Evolutionary conservation across 2,329 filamentous ascomycete genomes (phyloP).

Genomic region (Mycosphaerella arachidis): DNA sequence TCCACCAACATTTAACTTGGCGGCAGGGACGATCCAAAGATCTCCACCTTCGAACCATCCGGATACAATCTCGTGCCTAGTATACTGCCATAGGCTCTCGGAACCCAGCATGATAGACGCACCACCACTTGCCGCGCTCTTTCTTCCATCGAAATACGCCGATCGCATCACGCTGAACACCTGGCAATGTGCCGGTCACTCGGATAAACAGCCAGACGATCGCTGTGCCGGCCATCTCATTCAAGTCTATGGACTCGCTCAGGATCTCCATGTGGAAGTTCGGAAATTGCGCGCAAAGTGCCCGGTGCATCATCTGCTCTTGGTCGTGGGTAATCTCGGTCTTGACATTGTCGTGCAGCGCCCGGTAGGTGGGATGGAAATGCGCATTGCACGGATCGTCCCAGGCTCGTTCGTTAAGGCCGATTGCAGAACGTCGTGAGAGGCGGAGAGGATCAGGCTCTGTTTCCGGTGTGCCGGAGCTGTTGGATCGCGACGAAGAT

Average conservation of each 20-base stretch:
- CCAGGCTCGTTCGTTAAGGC: conserved; percentile 2
- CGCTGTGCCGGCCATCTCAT: not conserved
- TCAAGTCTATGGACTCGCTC: conserved; percentile 1
- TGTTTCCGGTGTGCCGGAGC: conserved; percentile 1
- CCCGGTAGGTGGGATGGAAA: conserved; percentile 1
- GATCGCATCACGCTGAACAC: conserved; percentile 1
- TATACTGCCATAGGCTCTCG: conserved; percentile 1
- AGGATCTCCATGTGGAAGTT: conserved; percentile 4
- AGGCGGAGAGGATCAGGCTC: conserved; percentile 2
- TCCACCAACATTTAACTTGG: not conserved
- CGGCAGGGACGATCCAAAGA: not conserved
- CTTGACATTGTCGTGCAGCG: conserved; percentile 2
- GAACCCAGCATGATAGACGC: conserved; percentile 1
- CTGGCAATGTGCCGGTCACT: not conserved
- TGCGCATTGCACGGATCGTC: conserved; percentile 1
- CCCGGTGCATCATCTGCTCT: not conserved
- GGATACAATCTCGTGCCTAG: not conserved
- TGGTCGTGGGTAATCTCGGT: conserved; percentile 3
- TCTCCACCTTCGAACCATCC: not conserved
- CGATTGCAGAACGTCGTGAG: not conserved
- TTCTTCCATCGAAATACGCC: conserved; percentile 1
- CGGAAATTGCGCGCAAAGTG: not conserved
- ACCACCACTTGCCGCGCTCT: conserved; percentile 3
- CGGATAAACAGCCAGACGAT: conserved; percentile 5
- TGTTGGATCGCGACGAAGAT: not conserved